phyloP scores from a whole-genome alignment of 768 basidiomycete genomes.

The Naganishia randhawae region DNA sequence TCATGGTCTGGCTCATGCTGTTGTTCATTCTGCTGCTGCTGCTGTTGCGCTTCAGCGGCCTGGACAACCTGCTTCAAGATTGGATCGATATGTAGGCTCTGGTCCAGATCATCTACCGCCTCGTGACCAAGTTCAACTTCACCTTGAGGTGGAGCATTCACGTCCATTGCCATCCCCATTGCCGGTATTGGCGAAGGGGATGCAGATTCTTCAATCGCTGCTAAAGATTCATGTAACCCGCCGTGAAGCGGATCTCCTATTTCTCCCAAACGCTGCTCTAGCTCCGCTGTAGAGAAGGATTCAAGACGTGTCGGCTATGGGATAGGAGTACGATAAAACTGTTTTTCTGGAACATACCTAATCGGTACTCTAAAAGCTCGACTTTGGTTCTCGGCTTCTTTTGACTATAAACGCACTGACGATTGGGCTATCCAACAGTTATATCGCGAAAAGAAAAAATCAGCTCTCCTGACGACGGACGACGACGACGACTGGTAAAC shows the following conservation, averaged over 20 bases:
- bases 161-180: neutral
- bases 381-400: conserved; percentile 23
- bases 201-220: conserved; percentile 5
- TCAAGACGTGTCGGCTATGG: neutral
- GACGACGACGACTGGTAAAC: neutral
- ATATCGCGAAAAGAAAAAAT: too few relatives aligned
- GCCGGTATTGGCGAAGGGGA: conserved; percentile 4
- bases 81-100: conserved; percentile 21
- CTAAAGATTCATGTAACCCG: conserved; percentile 6
- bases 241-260: conserved; percentile 14
- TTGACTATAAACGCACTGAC: conserved; percentile 27
- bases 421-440: conserved; percentile 8
- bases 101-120: neutral
- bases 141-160: neutral
- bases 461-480: too few relatives aligned
- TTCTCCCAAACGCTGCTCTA: conserved; percentile 18
- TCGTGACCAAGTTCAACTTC: neutral
- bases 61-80: conserved; percentile 22
- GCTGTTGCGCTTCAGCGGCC: conserved; percentile 11
- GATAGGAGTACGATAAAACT: neutral
- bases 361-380: conserved; percentile 13
- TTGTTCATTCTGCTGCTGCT: neutral
- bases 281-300: neutral
- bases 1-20: neutral
- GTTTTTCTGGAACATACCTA: neutral